A percentile compares a stretch with the other conserved stretches of the same genome.
Evolutionary conservation across 2,329 filamentous ascomycete species (phyloP).

Genomic region (Orbilia blumenaviensis): DNA sequence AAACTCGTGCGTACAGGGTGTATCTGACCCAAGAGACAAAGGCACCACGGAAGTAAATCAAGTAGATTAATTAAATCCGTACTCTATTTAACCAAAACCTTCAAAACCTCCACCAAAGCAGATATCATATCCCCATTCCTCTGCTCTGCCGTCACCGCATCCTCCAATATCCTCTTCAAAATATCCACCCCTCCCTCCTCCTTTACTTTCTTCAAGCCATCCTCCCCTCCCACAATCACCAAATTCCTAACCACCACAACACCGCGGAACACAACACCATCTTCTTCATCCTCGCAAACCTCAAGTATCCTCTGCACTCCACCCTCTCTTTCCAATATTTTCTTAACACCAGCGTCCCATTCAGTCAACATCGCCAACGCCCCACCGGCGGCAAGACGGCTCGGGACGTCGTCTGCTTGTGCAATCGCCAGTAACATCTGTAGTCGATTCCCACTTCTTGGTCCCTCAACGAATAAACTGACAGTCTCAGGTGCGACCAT

Average conservation of each 20-base stretch:
- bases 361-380: conserved; percentile 84
- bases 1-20: too few species aligned
- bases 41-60: too few species aligned
- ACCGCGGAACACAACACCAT: conserved; percentile 69
- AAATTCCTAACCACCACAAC: conserved; percentile 80
- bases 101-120: conserved; percentile 31
- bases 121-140: conserved; percentile 29
- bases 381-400: conserved; percentile 83
- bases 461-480: conserved; percentile 73
- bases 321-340: conserved; percentile 74
- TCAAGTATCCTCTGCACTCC: conserved; percentile 81
- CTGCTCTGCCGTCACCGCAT: background rate
- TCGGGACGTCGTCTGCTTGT: conserved; percentile 82
- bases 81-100: conserved; percentile 29
- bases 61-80: background rate
- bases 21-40: too few species aligned
- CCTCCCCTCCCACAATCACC: conserved; percentile 72
- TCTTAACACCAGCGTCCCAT: conserved; percentile 77
- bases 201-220: conserved; percentile 70
- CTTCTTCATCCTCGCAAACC: conserved; percentile 73
- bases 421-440: conserved; percentile 87
- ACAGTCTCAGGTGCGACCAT: conserved; percentile 75
- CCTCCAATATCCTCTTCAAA: conserved; percentile 27
- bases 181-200: conserved; percentile 66
- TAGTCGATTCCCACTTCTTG: conserved; percentile 69